Percentiles rank a stretch among this genome's conserved stretches.
phyloP scores from a whole-genome alignment of 148 eudicot species.

The Rhododendron ovatum region DNA sequence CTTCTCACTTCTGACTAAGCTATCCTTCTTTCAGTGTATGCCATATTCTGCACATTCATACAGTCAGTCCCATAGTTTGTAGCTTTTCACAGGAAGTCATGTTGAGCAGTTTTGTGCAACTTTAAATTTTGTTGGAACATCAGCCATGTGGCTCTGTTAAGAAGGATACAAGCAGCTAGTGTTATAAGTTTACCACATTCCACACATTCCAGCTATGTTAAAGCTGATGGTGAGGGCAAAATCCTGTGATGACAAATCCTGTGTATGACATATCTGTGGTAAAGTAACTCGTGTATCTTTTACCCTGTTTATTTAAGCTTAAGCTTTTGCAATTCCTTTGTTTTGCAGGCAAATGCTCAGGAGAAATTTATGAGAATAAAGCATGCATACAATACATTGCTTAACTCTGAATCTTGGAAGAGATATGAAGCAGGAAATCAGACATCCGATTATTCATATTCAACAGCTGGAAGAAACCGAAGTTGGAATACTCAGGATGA shows the following conservation, averaged over 20 bases:
- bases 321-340: conserved; percentile 1
- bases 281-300: neutral
- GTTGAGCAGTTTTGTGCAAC: neutral
- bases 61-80: neutral
- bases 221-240: neutral
- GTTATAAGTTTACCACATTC: no score
- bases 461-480: conserved; percentile 50
- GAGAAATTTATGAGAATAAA: conserved; percentile 97
- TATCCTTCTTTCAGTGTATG: neutral
- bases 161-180: neutral
- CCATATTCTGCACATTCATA: neutral
- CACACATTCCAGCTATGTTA: neutral
- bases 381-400: conserved; percentile 86
- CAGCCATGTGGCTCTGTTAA: neutral
- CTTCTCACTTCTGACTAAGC: neutral
- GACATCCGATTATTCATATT: conserved; percentile 51
- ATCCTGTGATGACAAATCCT: neutral
- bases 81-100: neutral
- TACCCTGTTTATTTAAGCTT: neutral
- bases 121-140: neutral
- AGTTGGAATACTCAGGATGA: conserved; percentile 44
- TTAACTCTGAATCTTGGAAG: conserved; percentile 64
- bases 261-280: neutral
- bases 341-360: conserved; percentile 70
- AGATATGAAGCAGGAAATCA: conserved; percentile 49